Evolutionary conservation across 306 rosid species (phyloP).

Genomic region (Trifolium pratense): DNA sequence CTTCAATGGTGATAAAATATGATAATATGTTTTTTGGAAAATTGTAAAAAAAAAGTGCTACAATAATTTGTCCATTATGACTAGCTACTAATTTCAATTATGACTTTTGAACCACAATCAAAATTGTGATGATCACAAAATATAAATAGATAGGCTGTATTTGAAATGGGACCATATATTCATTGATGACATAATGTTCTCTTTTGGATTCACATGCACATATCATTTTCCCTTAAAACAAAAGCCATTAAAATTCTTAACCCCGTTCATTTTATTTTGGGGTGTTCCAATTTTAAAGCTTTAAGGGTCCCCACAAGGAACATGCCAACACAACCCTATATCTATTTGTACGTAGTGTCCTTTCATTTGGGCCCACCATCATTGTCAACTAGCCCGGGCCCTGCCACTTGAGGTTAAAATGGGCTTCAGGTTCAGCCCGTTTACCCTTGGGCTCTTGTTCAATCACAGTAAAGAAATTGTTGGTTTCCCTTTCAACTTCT

Average conservation of each 20-base stretch:
- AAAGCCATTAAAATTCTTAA: constrained; percentile 54
- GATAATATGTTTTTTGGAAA: background rate
- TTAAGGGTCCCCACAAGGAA: constrained; percentile 19
- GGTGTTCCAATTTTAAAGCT: constrained; percentile 22
- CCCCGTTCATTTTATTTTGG: constrained; percentile 36
- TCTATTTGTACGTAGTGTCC: constrained; percentile 36
- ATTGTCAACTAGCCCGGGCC: constrained; percentile 39
- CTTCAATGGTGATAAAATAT: background rate
- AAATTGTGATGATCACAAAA: background rate
- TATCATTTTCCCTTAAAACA: constrained; percentile 64
- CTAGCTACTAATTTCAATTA: background rate
- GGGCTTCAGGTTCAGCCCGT: constrained; percentile 31
- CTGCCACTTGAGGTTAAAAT: background rate
- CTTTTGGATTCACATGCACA: constrained; percentile 56
- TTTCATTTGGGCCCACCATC: constrained; percentile 35
- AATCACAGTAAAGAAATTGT: too few relatives aligned
- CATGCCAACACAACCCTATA: constrained; percentile 24
- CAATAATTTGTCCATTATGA: background rate
- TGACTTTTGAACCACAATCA: background rate
- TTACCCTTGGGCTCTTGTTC: constrained; percentile 28
- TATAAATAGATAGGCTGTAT: constrained; percentile 2
- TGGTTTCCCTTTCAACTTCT: background rate
- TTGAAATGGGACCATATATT: constrained; percentile 47
- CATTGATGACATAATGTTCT: constrained; percentile 49
- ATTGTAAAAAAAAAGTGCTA: background rate